Base-by-base conservation (phyloP, 192 early-diverging fungal species). In the Coemansia sp. region DNA sequence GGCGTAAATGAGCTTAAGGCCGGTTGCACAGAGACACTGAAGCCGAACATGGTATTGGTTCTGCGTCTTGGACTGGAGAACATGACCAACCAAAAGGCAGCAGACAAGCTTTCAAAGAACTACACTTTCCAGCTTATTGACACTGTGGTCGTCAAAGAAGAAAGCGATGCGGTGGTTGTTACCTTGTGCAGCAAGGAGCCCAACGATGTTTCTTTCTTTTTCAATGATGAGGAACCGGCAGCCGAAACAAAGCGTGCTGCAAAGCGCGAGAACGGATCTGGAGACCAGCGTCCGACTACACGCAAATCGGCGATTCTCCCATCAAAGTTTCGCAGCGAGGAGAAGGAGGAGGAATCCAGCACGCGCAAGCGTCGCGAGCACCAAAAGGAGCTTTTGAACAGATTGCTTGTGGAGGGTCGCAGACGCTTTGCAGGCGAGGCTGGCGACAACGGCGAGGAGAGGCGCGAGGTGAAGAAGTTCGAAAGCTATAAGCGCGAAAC, bases 401-500 rank as follows among this genome's bases (percentile, higher is more conserved):
- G 89, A 64, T 88, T 92, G 54, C 87, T 91, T 19, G 87, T 81
- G 1, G 94, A 94, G 53, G 96, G 95, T 10, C 70, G 93, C n/a
- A 83, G 86, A 40, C 85, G 89, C 43, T 99, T 90, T 82, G 83
- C 88, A 0, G 90, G 91, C 44, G 84, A 83, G 1, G 85, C 83
- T 16, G 86, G 86, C 19, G 83, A 81, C 18, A 84, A 85, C 50
- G 86, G 84, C 48, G 87, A 93, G 50, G 84, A 91, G 56, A 87
- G 91, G 71, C 86, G 85, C 16, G 85, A 86, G 18, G 93, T 96
- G 73, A 87, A 87, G 62, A 92, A 92, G 76, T 97, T 95, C 78
- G 98, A 98, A 76, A 95, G 94, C 86, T 99, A 99, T 78, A 90
- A 92, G 75, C 86, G 92, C 68, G 98, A 98, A 61, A 86, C 90